Evolutionary conservation across 805 yeast genomes (phyloP).

Genomic region (Ogataea dorogensis): DNA sequence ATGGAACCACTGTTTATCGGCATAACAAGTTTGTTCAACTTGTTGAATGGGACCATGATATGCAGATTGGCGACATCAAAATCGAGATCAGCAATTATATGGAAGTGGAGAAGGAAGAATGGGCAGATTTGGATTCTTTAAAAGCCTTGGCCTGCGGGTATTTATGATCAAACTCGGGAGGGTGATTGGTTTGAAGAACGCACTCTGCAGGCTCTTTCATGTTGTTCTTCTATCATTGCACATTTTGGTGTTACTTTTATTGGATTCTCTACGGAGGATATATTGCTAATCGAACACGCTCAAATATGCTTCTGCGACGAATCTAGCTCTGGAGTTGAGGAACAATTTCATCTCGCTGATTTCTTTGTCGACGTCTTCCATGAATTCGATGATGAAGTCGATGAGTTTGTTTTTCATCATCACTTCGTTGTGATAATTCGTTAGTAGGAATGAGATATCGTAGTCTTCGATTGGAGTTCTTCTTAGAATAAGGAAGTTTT

Average conservation of each 20-base stretch:
- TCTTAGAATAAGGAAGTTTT: constrained; percentile 86
- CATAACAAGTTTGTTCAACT: constrained; percentile 52
- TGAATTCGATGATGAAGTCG: constrained; percentile 94
- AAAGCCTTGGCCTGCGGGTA: constrained; percentile 37
- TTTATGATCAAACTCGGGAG: constrained; percentile 15
- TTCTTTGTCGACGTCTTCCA: constrained; percentile 99
- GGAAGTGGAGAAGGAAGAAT: constrained; percentile 10
- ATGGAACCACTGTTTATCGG: constrained; percentile 50
- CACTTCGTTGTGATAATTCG: constrained; percentile 91
- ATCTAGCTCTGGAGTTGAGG: constrained; percentile 95
- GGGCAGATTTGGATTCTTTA: constrained; percentile 23
- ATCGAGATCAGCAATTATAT: constrained; percentile 19
- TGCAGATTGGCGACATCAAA: constrained; percentile 24
- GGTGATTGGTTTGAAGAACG: constrained; percentile 16
- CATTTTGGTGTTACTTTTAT: constrained; percentile 16
- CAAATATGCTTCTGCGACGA: constrained; percentile 93
- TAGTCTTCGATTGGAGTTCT: constrained; percentile 88
- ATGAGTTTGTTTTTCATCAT: constrained; percentile 94
- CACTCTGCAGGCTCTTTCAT: constrained; percentile 33
- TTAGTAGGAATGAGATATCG: constrained; percentile 88
- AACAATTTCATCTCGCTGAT: constrained; percentile 97
- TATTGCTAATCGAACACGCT: constrained; percentile 71
- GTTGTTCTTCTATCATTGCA: constrained; percentile 18
- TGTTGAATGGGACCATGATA: constrained; percentile 69
- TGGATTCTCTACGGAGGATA: constrained; percentile 15